Base-by-base conservation (phyloP, 1,139 yeast species). In the Protomyces pachydermus region DNA sequence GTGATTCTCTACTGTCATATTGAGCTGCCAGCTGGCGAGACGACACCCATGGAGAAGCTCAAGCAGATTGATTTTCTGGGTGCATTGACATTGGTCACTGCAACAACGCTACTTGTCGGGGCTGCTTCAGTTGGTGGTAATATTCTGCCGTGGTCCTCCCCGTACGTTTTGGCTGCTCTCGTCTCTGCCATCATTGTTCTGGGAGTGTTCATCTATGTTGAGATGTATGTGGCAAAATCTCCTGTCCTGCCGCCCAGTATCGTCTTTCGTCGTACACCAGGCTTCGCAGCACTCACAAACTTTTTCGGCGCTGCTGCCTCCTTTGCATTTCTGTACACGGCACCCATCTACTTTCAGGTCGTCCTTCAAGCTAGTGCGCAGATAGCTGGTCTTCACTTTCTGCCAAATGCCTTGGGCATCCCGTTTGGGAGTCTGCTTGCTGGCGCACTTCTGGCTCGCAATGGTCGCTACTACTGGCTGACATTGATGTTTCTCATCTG, bases 71-170 rank as follows among this genome's bases (percentile, higher is more conserved):
- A 91, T 73, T 83, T 89, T 76, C 74, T 78, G 56, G 97, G 97
- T 1, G 83, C 93, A 0, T 72, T 80, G 23, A 77, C 84, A 32
- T 76, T 88, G 71, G 86, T 88, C 54, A 66, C 78, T 14, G 77
- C 87, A 8, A 78, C 88, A 69, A 68, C 80, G 35, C 71, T 80
- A 38, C 76, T 82, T 68, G 79, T 89, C 76, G 75, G 85, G 28
- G 89, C 91, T 4, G 84, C 90, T 6, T 83, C 91, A 0, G 77
- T 86, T 63, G 91, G 87, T 2, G 91, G 93, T 5, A 79, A 66
- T 64, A 81, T 50, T 72, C 85, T 68, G 77, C 82, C 53, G 62
- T 78, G 73, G 78, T 64, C 68, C 3, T 73, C 77, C 20, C 73
- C 71, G 3, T 63, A 69, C 1, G 82, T 84, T 63, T 67, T 77